A percentile compares a stretch with the other conserved stretches of the same genome.
Conservation (phyloP, 176 grass and related monocot species). For the Eragrostis nindensis region DNA sequence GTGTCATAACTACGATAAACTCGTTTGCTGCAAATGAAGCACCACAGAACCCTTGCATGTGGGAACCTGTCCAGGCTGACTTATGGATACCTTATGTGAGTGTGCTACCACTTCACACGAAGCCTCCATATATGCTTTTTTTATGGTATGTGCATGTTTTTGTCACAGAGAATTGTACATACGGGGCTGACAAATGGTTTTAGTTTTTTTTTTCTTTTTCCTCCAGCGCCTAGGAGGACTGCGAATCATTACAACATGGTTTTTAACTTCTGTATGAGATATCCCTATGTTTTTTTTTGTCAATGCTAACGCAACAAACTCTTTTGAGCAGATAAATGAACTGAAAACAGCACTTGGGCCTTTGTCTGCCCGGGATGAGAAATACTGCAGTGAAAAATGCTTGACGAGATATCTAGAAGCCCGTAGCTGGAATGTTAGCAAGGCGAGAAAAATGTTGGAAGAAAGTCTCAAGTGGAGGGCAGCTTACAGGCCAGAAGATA, state of each 20-base stretch:
- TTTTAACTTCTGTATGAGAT: background rate
- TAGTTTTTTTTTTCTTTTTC: background rate
- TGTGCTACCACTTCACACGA: background rate
- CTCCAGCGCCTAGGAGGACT: too few relatives aligned
- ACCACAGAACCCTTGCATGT: background rate
- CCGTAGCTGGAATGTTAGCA: constrained; percentile 69
- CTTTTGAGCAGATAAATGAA: constrained; percentile 60
- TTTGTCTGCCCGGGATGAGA: constrained; percentile 44
- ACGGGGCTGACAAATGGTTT: background rate
- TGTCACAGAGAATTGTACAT: background rate
- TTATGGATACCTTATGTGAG: background rate
- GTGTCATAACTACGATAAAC: background rate
- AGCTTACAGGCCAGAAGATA: constrained; percentile 74
- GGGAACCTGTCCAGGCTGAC: background rate
- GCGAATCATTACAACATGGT: too few relatives aligned
- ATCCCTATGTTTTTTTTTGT: background rate
- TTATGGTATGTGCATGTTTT: background rate
- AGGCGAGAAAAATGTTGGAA: constrained; percentile 84
- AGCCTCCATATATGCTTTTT: background rate
- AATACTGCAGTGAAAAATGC: constrained; percentile 66
- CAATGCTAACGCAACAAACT: constrained; percentile 16
- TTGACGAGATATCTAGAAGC: constrained; percentile 80
- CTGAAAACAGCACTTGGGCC: constrained; percentile 66
- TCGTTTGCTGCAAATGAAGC: background rate
- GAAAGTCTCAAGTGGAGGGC: constrained; percentile 85